These are phyloP conservation scores for Ophiostoma perfectum DNA, from an alignment of 2,329 filamentous ascomycete species.

Conservation along the genomic window DNA sequence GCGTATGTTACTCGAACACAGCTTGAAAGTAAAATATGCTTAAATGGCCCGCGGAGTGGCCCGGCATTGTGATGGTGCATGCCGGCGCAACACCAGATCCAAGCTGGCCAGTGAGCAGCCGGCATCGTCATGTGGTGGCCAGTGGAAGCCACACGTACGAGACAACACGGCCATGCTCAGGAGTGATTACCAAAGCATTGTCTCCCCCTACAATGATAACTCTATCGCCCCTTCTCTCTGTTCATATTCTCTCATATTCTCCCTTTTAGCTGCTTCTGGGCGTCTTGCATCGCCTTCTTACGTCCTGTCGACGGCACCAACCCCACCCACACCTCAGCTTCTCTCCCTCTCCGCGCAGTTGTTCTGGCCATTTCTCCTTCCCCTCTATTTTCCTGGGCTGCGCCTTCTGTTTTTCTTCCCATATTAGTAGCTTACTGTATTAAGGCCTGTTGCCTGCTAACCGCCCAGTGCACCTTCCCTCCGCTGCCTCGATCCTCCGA, in stretches of 20 bases:
- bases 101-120: background rate
- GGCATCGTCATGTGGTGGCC: conserved; percentile 2
- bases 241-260: too few relatives aligned
- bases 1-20: background rate
- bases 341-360: background rate
- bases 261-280: too few relatives aligned
- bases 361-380: background rate
- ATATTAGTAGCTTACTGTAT: background rate
- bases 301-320: background rate
- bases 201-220: too few relatives aligned
- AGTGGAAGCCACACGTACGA: too few relatives aligned
- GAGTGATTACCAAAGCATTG: too few relatives aligned
- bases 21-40: background rate
- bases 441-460: background rate
- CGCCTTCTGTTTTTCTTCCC: background rate
- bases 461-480: background rate
- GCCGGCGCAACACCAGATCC: background rate
- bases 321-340: background rate
- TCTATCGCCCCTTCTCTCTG: too few relatives aligned
- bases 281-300: background rate
- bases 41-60: background rate
- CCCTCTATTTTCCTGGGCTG: background rate
- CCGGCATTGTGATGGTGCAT: too few relatives aligned
- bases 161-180: too few relatives aligned
- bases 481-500: background rate